Evolutionary conservation across 2,329 filamentous ascomycete genomes (phyloP), one percentile per base, ranked within the genome.

Genomic region (Orbilia javanica): DNA sequence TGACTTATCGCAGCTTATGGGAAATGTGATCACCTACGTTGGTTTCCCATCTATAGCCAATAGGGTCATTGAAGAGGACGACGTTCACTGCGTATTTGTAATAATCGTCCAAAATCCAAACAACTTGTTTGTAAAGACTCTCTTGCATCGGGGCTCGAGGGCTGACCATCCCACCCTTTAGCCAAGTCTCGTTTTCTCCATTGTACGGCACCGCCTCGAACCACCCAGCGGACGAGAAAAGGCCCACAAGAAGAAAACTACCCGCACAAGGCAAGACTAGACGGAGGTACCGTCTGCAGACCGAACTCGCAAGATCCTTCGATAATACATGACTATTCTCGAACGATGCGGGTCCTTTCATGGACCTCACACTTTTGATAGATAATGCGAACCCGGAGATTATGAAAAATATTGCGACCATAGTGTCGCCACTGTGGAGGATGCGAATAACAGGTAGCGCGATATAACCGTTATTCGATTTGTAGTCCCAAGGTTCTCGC

Each of bases 381-480:
- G 72, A 76, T 48, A 76, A n/a, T 15, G 39, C 72, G 25, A 76
- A 76, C 15, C 72, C 72, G 3, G 72, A 76, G 13, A 76, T 76
- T 25, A 76, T 48, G 25, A 76, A 76, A 50, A 76, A 76, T 1
- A 76, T 39, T 4, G 36, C 42, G 6, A 76, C 72, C 72, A 76
- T 76, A 15, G 72, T 62, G 13, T 53, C 52, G 5, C 72, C 72
- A n/a, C 36, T 70, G 39, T 70, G 65, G 15, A 76, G 6, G n/a
- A 70, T 27, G 46, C 65, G 57, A 39, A 76, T 70, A 11, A 69
- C 29, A 7, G 72, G 72, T 1, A 76, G 39, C 13, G 52, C 55
- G 18, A 76, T 27, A 18, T 70, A 48, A 42, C 55, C 36, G 18
- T 52, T 36, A 27, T 70, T 64, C n/a, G 31, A 18, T 31, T 44